Evolutionary conservation across 2,329 filamentous ascomycete genomes (phyloP).

Genomic region (Arachnomyces sp.): DNA sequence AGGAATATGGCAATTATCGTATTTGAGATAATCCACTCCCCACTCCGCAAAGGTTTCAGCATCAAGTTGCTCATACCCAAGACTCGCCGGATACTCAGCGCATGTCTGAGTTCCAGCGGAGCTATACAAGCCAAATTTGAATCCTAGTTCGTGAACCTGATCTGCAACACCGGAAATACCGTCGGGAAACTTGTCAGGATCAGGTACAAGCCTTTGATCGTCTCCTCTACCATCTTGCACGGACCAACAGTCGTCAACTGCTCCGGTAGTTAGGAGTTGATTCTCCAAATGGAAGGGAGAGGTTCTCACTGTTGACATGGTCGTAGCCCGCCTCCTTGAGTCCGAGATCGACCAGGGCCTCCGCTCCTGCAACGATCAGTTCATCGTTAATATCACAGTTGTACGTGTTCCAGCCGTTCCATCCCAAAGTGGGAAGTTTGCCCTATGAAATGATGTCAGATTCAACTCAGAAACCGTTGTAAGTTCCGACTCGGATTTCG

Average conservation of each 20-base stretch:
- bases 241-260: conserved; percentile 59
- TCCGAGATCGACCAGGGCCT: conserved; percentile 16
- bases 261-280: too few relatives aligned
- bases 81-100: conserved; percentile 44
- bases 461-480: too few relatives aligned
- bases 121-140: conserved; percentile 41
- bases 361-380: background rate
- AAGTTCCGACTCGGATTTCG: too few relatives aligned
- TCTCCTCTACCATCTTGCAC: conserved; percentile 38
- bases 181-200: conserved; percentile 48
- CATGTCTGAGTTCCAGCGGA: conserved; percentile 13
- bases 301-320: conserved; percentile 28
- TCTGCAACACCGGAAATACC: conserved; percentile 50
- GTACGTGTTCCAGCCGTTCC: conserved; percentile 8
- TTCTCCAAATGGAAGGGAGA: too few relatives aligned
- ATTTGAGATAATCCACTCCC: conserved; percentile 50
- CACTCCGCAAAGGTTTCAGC: conserved; percentile 47
- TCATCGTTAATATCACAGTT: conserved; percentile 5
- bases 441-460: too few relatives aligned
- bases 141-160: conserved; percentile 47
- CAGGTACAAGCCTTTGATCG: conserved; percentile 38
- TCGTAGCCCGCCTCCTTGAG: conserved; percentile 23
- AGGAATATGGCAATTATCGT: conserved; percentile 48
- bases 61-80: conserved; percentile 49
- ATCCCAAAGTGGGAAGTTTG: too few relatives aligned